Evolutionary conservation across 2,329 filamentous ascomycete genomes (phyloP), one percentile per base, ranked within the genome.

Genomic region (Epichloe uncinata): DNA sequence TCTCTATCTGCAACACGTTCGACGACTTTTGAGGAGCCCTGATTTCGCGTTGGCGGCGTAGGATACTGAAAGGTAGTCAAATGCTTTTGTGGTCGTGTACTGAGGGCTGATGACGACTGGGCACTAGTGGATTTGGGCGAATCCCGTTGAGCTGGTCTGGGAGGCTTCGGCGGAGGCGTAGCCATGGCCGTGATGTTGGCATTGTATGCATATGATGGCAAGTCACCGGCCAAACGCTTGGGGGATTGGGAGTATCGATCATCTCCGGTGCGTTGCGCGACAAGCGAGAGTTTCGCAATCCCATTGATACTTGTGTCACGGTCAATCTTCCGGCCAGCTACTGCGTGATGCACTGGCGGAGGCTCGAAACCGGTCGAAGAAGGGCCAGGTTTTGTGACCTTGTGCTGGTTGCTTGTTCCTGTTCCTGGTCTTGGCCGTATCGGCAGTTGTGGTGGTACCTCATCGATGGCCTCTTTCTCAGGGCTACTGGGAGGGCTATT

Each of bases 401-500:
- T 52, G 20, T 61, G 58, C 52, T 58, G 5, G 60, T 57, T 0
- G 54, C 55, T 9, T 30, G 20, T 7, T 12, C 12, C 22, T 58
- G 61, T 2, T 13, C 38, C 38, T 22, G 77, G 78, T 33, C 75
- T 75, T 43, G 74, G 75, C 12, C 75, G 68, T 6, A 64, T 69
- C 16, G 69, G 75, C 42, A 76, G 69, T 50, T 66, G 68, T 1
- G 77, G 75, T 7, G 73, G 73, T 6, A 69, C 67, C n/a, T 70
- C 68, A n/a, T 69, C 68, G 13, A 75, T 71, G n/a, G 75, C 71
- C 0, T 36, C 52, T 22, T 51, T 63, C 49, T 75, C 81, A 4
- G 79, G 77, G 61, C 84, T 91, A 57, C 81, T 82, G 0, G 90
- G 88, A 16, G 89, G 89, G 36, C 88, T 95, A 60, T 75, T 89